phyloP scores from a whole-genome alignment of 2,329 filamentous ascomycete genomes.

The Reticulascus tulasneorum region DNA sequence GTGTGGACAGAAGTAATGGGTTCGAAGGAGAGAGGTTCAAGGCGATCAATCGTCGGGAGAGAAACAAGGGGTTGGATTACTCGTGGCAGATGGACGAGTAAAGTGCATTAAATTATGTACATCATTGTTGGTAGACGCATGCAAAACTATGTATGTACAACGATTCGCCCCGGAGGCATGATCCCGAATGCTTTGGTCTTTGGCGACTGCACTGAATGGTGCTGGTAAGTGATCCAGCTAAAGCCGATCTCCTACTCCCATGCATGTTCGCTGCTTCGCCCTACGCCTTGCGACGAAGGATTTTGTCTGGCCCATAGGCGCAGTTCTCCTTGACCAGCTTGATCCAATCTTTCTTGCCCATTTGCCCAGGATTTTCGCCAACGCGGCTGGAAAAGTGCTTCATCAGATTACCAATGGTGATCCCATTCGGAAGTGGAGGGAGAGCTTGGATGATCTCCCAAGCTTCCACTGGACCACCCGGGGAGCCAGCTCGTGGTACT shows the following conservation, averaged over 20 bases:
- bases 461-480: constrained; percentile 36
- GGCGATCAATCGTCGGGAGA: constrained; percentile 72
- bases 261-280: background rate
- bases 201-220: no score
- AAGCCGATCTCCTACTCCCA: no score
- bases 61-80: constrained; percentile 79
- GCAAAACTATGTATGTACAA: constrained; percentile 5
- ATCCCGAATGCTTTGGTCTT: no score
- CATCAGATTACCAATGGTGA: constrained; percentile 51
- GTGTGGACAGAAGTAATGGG: constrained; percentile 88
- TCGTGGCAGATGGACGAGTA: constrained; percentile 96
- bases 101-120: constrained; percentile 9
- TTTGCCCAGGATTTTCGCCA: constrained; percentile 46
- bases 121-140: background rate
- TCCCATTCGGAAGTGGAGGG: constrained; percentile 45
- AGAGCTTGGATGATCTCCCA: constrained; percentile 53
- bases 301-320: constrained; percentile 51
- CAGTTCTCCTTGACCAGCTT: constrained; percentile 53
- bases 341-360: constrained; percentile 54
- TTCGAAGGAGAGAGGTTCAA: constrained; percentile 94
- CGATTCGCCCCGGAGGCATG: no score
- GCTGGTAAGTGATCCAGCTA: no score
- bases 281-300: constrained; percentile 38
- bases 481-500: constrained; percentile 26
- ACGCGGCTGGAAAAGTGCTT: constrained; percentile 51